phyloP scores from a whole-genome alignment of 2,329 filamentous ascomycete genomes.

The Immersiporthe knoxdaviesiana region DNA sequence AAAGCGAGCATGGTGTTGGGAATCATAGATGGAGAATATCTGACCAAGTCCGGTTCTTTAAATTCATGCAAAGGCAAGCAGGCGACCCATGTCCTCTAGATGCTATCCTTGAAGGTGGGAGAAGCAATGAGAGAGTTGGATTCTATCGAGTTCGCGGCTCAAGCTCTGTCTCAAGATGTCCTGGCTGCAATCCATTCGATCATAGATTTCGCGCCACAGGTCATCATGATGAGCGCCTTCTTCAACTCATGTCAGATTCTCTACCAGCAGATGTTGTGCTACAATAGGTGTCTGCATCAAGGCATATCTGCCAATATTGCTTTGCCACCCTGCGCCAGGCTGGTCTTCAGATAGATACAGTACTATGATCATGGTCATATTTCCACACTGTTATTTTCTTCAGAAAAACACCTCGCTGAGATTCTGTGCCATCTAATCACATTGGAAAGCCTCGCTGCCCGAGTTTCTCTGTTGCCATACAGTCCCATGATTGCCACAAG shows the following conservation, averaged over 20 bases:
- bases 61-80: not conserved
- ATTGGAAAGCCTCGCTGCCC: no score
- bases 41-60: not conserved
- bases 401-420: no score
- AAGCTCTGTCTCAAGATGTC: not conserved
- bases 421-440: no score
- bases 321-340: not conserved
- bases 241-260: not conserved
- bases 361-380: no score
- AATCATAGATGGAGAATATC: not conserved
- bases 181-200: not conserved
- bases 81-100: not conserved
- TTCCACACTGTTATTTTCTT: no score
- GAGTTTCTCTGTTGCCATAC: no score
- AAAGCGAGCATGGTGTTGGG: slow-evolving; percentile 1
- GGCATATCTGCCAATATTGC: not conserved
- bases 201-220: not conserved
- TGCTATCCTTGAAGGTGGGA: not conserved
- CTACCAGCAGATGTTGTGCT: not conserved
- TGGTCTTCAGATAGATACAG: not conserved
- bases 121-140: not conserved
- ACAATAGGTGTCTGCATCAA: not conserved
- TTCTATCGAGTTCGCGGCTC: not conserved
- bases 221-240: not conserved
- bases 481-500: no score